Base-by-base conservation (phyloP, 129 eudicot species). In the Mikania micrantha region DNA sequence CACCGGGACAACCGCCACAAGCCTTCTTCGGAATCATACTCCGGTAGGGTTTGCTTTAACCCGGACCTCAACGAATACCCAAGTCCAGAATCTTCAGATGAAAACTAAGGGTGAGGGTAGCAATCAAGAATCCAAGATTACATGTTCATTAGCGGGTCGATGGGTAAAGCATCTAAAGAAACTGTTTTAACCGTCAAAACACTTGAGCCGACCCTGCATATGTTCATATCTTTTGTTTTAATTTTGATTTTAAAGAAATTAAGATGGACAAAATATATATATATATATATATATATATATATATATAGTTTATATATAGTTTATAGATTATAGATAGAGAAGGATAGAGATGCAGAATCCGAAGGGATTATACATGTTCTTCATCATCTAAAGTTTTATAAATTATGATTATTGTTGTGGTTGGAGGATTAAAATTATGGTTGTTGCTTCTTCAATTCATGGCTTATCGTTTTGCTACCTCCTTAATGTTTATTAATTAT, bases 31-130 rank as follows among this genome's bases (percentile, higher is more conserved):
- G 79, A 36, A 9, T 47, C 85, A 0, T 57, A 71, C 61, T 72
- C 88, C 9, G 62, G 61, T 10, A 77, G 91, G 84, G 73, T 73
- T 47, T 56, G 22, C 9, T 60, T 40, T 2, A 83, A 85, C 60
- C 94, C 95, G 60, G 97, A 90, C 73, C 72, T 90, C 75, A 90
- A 90, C 44, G 85, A 90, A 67, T 87, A 47, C 50, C 97, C 97
- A 1, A 82, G 81, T 40, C 97, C 97, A 2, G 96, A 90, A 70
- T 49, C 78, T 34, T 88, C 83, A 1, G 89, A 88, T 21, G 91
- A 85, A 21, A 62, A 39, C 49, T 75, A 50, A 73, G 60, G 38
- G 28, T 32, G 39, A 24, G 9, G 25, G 9, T n/a, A n/a, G n/a
- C n/a, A n/a, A n/a, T n/a, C n/a, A n/a, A n/a, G n/a, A n/a, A n/a